phyloP scores from a whole-genome alignment of 1,284 basidiomycete genomes.

The Hypsizygus ulmarius region DNA sequence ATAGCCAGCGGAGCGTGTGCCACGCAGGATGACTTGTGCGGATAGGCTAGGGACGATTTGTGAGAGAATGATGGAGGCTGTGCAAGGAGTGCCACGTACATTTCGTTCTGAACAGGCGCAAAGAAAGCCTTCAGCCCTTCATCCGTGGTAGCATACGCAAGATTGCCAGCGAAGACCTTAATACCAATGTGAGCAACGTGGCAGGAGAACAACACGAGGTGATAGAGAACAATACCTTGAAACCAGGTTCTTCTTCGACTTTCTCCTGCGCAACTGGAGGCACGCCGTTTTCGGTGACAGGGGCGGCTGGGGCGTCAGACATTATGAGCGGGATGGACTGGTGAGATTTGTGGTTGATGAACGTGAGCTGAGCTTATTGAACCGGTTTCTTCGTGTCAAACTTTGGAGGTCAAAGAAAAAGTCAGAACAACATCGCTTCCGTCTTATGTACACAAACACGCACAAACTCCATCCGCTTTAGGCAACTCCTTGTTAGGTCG shows the following conservation, averaged over 20 bases:
- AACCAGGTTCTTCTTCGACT: conserved; percentile 67
- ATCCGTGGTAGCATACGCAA: conserved; percentile 85
- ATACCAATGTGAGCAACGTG: conserved; percentile 9
- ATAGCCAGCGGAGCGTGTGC: conserved; percentile 82
- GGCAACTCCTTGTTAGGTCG: conserved; percentile 26
- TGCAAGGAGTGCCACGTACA: conserved; percentile 58
- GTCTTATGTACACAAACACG: conserved; percentile 29
- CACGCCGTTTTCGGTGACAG: conserved; percentile 75
- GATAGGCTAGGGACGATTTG: conserved; percentile 48
- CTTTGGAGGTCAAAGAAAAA: conserved; percentile 69
- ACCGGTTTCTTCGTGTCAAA: conserved; percentile 79
- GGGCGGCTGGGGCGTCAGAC: conserved; percentile 84
- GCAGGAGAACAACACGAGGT: conserved; percentile 17
- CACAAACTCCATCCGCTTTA: conserved; percentile 29
- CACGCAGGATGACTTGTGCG: conserved; percentile 79
- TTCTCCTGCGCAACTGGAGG: conserved; percentile 69
- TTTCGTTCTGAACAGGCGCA: conserved; percentile 75
- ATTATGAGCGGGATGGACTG: conserved; percentile 60
- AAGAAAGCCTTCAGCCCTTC: conserved; percentile 89
- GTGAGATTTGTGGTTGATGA: conserved; percentile 51
- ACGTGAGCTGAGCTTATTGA: conserved; percentile 60
- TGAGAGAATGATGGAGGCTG: conserved; percentile 31
- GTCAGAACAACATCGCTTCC: conserved; percentile 22
- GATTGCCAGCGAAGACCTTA: conserved; percentile 85
- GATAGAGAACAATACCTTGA: conserved; percentile 54